These are phyloP conservation scores for Kodamaea kaohsiungensis DNA, from an alignment of 805 yeast genomes.

Conservation along the genomic window DNA sequence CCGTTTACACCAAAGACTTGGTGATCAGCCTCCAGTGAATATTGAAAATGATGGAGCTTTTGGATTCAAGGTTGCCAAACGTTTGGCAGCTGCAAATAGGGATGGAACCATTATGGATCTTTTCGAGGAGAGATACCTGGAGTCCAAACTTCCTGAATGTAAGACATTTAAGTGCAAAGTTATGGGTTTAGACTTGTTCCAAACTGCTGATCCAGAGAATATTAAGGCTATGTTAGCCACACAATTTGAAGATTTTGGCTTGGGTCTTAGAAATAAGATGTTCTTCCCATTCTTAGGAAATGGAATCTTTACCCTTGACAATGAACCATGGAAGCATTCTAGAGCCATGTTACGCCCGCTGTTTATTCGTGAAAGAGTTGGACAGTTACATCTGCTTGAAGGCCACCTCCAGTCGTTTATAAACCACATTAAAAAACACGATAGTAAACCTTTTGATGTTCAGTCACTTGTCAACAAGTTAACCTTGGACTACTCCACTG, in stretches of 20 bases:
- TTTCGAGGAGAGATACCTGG: slow-evolving; percentile 15
- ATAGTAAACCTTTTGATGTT: slow-evolving; percentile 9
- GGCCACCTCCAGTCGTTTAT: slow-evolving; percentile 14
- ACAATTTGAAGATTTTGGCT: slow-evolving; percentile 21
- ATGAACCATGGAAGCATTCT: slow-evolving; percentile 23
- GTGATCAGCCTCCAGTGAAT: slow-evolving; percentile 12
- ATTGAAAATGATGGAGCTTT: slow-evolving; percentile 10
- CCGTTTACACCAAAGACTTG: slow-evolving; percentile 6
- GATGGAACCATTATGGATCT: slow-evolving; percentile 23
- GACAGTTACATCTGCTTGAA: slow-evolving; percentile 19
- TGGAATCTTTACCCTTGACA: slow-evolving; percentile 23
- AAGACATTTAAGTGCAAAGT: slow-evolving; percentile 14
- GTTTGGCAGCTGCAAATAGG: slow-evolving; percentile 14
- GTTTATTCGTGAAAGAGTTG: slow-evolving; percentile 20
- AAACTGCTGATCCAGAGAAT: slow-evolving; percentile 23
- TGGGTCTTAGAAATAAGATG: slow-evolving; percentile 19
- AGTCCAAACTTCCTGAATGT: slow-evolving; percentile 15
- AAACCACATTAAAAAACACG: slow-evolving; percentile 6
- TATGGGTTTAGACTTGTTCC: slow-evolving; percentile 11
- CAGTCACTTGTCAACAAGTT: slow-evolving; percentile 10
- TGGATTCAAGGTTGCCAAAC: slow-evolving; percentile 20
- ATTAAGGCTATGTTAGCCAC: slow-evolving; percentile 23
- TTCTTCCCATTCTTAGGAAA: slow-evolving; percentile 20
- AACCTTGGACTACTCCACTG: slow-evolving; percentile 18
- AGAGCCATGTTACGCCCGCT: slow-evolving; percentile 23